Base-by-base conservation (phyloP, 1,284 basidiomycete genomes). In the Inonotus obliquus region DNA sequence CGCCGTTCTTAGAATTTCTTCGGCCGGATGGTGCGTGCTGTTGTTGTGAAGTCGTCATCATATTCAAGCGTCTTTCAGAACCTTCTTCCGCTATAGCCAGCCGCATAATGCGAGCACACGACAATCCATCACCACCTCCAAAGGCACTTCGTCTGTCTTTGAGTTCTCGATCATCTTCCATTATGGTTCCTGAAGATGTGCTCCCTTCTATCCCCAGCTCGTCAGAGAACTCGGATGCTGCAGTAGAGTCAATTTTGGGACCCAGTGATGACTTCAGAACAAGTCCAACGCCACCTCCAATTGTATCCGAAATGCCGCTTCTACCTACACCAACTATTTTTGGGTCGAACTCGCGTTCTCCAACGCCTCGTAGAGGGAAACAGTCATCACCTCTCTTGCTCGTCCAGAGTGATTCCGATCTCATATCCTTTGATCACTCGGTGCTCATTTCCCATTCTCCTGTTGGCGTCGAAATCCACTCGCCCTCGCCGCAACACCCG, bases 81-180 rank as follows among this genome's bases (percentile, higher is more conserved):
- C 87, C 86, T 10, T 81, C 86, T 2, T 85, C 86, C 57, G 77
- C 78, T 9, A 74, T 91, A 59, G 88, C 84, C 29, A 79, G 74
- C 63, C 84, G 75, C 71, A 81, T 91, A 52, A 77, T 86, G 54
- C 79, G 82, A 58, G 88, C 88, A 62, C 81, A 83, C 60, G 84
- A 82, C 67, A 91, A 91, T 67, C 88, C 89, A 14, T 91, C 88
- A 19, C 89, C 88, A 25, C 89, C 89, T 17, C 88, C 89, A 10
- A 64, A 64, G 53, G 37, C 63, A 9, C n/a, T 64, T 25, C 63
- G 63, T 11, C 45, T 47, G 37, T 57, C 62, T 9, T 27, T 52
- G n/a, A 52, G 59, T 23, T 41, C 63, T 14, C 60, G 60, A 21
- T 51, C 32, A 35, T 21, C 54, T 23, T 63, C 62, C 13, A 57